These are phyloP conservation scores for Annulohypoxylon bovei DNA, from an alignment of 495 filamentous ascomycete species.

Conservation along the genomic window DNA sequence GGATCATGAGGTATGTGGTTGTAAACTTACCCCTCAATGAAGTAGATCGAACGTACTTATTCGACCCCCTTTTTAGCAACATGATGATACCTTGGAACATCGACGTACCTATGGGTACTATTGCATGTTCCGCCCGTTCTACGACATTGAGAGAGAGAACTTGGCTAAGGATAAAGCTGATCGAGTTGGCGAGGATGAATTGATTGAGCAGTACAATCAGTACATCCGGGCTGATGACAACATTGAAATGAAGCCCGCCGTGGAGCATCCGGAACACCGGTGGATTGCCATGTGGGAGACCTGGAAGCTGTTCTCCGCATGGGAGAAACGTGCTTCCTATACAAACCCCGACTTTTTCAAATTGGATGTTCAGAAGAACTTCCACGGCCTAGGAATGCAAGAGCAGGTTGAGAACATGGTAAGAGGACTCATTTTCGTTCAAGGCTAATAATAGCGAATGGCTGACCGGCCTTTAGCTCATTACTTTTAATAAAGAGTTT, in stretches of 20 bases:
- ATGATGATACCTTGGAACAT: conserved; percentile 12
- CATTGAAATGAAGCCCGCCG: conserved; percentile 36
- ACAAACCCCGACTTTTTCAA: conserved; percentile 38
- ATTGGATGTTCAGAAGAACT: conserved; percentile 27
- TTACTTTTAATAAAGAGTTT: conserved; percentile 34
- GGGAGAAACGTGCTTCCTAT: conserved; percentile 33
- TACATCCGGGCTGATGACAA: conserved; percentile 22
- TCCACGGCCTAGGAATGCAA: conserved; percentile 35
- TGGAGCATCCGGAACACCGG: conserved; percentile 28
- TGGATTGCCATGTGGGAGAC: conserved; percentile 40
- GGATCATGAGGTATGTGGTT: conserved; percentile 27
- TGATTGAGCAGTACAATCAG: conserved; percentile 27
- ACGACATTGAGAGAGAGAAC: conserved; percentile 38
- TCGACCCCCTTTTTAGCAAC: conserved; percentile 3
- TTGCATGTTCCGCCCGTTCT: conserved; percentile 38
- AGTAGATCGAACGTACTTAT: background rate
- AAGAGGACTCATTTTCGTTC: background rate
- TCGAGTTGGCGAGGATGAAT: conserved; percentile 27
- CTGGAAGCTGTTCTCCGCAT: conserved; percentile 33
- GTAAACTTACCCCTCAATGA: background rate
- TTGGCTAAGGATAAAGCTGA: conserved; percentile 27
- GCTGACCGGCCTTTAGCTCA: conserved; percentile 15
- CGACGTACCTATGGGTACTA: conserved; percentile 26
- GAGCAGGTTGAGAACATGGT: conserved; percentile 39
- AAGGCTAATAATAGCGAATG: background rate